A percentile compares a stretch with the other conserved stretches of the same genome.
Evolutionary conservation across 179 eudicot species (phyloP).

Genomic region (Spinacia oleracea): DNA sequence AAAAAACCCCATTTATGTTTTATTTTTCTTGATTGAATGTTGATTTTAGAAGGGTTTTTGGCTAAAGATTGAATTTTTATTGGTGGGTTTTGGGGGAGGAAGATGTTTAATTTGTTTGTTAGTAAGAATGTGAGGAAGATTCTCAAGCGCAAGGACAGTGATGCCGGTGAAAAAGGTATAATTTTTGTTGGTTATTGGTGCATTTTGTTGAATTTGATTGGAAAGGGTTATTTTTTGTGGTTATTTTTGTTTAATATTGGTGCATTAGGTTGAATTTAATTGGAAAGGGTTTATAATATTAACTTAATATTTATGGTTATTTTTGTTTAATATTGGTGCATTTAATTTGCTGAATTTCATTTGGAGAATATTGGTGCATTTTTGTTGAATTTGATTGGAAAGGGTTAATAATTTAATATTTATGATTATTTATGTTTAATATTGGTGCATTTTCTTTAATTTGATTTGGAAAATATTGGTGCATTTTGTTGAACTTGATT

Average conservation of each 20-base stretch:
- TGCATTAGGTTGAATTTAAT: too few relatives aligned
- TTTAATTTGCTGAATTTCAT: too few relatives aligned
- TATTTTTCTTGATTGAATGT: background rate
- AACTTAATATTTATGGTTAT: too few relatives aligned
- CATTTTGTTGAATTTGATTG: conserved; percentile 15
- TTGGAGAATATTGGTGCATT: conserved; percentile 7
- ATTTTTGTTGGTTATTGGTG: background rate
- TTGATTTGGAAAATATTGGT: too few relatives aligned
- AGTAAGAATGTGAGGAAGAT: conserved; percentile 74
- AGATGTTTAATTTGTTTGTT: conserved; percentile 61
- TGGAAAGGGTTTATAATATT: too few relatives aligned
- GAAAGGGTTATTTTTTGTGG: background rate
- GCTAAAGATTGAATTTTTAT: background rate
- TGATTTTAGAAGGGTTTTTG: conserved; percentile 10
- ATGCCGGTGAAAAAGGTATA: conserved; percentile 84
- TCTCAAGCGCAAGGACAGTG: conserved; percentile 95
- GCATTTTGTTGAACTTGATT: conserved; percentile 15
- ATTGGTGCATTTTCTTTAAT: too few relatives aligned
- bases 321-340: too few relatives aligned
- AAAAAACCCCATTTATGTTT: too few relatives aligned
- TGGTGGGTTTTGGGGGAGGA: conserved; percentile 21
- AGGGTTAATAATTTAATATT: background rate
- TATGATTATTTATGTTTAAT: background rate
- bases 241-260: too few relatives aligned
- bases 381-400: background rate